Evolutionary conservation across 768 basidiomycete species (phyloP), one percentile per base, ranked within the genome.

Genomic region (Crassisporium funariophilum): DNA sequence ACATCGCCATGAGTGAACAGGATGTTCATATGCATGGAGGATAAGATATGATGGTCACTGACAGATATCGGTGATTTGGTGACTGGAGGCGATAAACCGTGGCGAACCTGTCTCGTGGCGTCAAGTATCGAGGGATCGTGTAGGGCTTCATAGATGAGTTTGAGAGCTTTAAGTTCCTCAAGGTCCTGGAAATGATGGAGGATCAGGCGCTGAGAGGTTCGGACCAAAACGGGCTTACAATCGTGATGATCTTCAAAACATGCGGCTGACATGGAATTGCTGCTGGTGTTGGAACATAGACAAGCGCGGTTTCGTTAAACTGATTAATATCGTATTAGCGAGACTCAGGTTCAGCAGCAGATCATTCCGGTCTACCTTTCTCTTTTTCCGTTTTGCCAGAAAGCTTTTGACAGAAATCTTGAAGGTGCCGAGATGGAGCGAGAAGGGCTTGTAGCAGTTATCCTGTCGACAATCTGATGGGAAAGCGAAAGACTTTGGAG

Each of bases 111-210:
- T 23, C 51, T 36, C 29, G 41, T 42, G 16, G 39, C 49, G 40
- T 55, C 53, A 39, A 58, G 56, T 13, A 58, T 39, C 24, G 53
- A 58, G 13, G 53, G 53, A 45, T 58, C 47, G 19, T 58, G 50
- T 16, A 57, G 46, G 15, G 56, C 56, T 7, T 57, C 34, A 27
- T 33, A 57, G 16, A 54, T 20, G 7, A 20, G 41, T 7, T 52
- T 40, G 10, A 52, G 31, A 17, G 47, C 50, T 19, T 46, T 34
- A 15, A 52, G 31, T 2, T 29, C 34, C 19, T 45, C 53, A 9
- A 35, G 19, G 35, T 54, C 53, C 53, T 57, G 21, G 35, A 34
- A 17, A 35, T 27, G 9, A 45, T 23, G 12, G 43, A 47, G 2
- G 23, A 20, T 34, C n/a, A 31, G 29, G n/a, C 29, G n/a, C n/a